Evolutionary conservation across 148 eudicot genomes (phyloP), one percentile per base, ranked within the genome.

Genomic region (Amaranthus cruentus): DNA sequence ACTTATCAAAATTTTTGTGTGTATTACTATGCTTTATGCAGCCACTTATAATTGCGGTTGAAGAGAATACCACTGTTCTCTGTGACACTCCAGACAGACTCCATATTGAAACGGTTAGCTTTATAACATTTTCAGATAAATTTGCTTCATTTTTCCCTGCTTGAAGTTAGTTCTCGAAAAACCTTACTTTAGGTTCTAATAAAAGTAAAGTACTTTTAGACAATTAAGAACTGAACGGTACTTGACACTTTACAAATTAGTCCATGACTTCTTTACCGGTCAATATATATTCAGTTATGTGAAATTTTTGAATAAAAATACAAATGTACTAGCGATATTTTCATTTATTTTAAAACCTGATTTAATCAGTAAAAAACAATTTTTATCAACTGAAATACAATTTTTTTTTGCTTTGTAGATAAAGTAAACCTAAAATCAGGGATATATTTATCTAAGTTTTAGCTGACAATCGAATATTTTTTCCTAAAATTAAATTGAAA

Each of bases 51-150:
- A 76, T 94, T 74, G 83, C 89, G 14, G 98, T 94, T 80, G 91
- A 88, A 84, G 97, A 94, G 82, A 94, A 94, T 78, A 84, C 85
- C 72, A 94, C 98, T 66, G 93, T 94, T 73, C 95, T 94, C 38
- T 67, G 70, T 61, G 93, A 94, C 79, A 89, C 98, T 44, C 95
- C 97, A 66, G 97, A 88, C 68, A 85, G 76, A 77, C 66, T 88
- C 68, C 86, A 91, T 55, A 88, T 94, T 73, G 79, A 87, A 69
- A 84, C 83, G 81, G 97, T 93, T 78, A 73, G 89, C 65, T 53
- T 48, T 55, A 28, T 54, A 14, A 62, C 7, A 48, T 67, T 68
- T 62, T 53, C 57, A 12, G 11, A 50, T 21, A 3, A 9, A 60
- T 28, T 55, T 51, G n/a, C 69, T 68, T 48, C n/a, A 11, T 42